Percentiles rank a stretch among this genome's conserved stretches.
These are phyloP conservation scores for Petunia axillaris DNA, from an alignment of 257 asterid species.

Conservation along the genomic window DNA sequence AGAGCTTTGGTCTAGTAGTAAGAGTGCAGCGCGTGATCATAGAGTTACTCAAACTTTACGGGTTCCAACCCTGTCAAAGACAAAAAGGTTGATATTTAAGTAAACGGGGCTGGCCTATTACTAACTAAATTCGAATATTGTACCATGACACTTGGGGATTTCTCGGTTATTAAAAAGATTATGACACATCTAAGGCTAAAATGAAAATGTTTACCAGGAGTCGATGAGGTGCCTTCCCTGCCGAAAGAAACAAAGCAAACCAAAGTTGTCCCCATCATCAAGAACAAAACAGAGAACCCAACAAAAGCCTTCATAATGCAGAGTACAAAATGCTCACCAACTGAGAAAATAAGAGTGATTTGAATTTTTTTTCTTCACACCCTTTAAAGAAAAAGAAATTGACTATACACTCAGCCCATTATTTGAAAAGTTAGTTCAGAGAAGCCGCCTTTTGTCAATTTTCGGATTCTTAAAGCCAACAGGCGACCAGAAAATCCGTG, in stretches of 20 bases:
- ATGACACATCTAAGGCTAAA: not conserved
- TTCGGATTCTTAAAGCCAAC: constrained; percentile 19
- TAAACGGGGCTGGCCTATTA: not conserved
- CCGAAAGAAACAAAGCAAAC: constrained; percentile 38
- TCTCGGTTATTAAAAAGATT: not conserved
- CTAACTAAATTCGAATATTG: not conserved
- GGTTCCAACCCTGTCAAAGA: not conserved
- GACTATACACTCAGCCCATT: constrained; percentile 38
- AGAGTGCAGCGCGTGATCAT: too few species aligned
- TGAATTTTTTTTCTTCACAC: not conserved
- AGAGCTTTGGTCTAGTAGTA: too few species aligned
- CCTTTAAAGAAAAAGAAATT: not conserved
- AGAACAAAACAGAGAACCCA: constrained; percentile 48
- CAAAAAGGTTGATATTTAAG: not conserved
- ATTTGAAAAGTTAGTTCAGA: not conserved
- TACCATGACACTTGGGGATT: not conserved
- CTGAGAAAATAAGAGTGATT: not conserved
- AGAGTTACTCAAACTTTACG: too few species aligned
- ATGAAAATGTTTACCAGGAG: constrained; percentile 36
- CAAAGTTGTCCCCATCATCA: constrained; percentile 37
- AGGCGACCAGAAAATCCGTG: constrained; percentile 44
- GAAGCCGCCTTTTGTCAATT: constrained; percentile 26
- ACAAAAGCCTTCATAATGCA: constrained; percentile 56
- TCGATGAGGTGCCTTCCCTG: constrained; percentile 36
- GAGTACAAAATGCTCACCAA: not conserved